These are phyloP conservation scores for Begonia fuchsioides DNA, from an alignment of 306 rosid genomes.

Conservation along the genomic window DNA sequence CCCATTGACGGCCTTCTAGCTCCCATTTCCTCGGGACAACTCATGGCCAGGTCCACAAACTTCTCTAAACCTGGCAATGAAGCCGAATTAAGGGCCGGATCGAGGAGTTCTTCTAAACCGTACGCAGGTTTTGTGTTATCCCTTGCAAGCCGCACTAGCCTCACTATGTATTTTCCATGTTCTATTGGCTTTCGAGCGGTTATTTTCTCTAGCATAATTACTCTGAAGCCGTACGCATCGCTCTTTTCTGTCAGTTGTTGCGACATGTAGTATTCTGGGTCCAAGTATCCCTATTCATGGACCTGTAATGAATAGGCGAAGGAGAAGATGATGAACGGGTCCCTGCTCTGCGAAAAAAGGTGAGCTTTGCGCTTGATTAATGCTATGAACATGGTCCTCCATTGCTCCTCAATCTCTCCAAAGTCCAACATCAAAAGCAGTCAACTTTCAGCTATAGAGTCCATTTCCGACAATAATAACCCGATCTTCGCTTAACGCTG, in stretches of 20 bases:
- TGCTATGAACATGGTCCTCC: no score
- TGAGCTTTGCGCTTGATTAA: no score
- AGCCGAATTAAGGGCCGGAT: constrained; percentile 19
- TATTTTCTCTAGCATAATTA: constrained; percentile 52
- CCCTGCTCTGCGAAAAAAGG: no score
- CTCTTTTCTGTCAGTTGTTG: constrained; percentile 55
- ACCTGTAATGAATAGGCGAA: no score
- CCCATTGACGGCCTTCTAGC: constrained; percentile 57
- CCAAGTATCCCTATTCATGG: constrained; percentile 46
- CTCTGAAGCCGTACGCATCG: constrained; percentile 71
- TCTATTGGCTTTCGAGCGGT: constrained; percentile 64
- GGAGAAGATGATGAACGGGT: no score
- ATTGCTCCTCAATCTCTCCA: no score
- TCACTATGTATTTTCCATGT: constrained; percentile 48
- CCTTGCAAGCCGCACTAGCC: constrained; percentile 38
- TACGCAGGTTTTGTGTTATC: constrained; percentile 38
- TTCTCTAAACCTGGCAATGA: constrained; percentile 34
- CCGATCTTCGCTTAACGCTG: no score
- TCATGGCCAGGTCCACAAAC: constrained; percentile 46
- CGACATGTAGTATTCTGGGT: constrained; percentile 37
- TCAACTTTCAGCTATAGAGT: no score
- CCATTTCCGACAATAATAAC: no score
- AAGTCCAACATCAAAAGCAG: no score
- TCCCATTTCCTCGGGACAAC: constrained; percentile 44
- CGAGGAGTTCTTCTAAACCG: constrained; percentile 26